Evolutionary conservation across 2,329 filamentous ascomycete species (phyloP).

Genomic region (Phaeosphaeria sp.): DNA sequence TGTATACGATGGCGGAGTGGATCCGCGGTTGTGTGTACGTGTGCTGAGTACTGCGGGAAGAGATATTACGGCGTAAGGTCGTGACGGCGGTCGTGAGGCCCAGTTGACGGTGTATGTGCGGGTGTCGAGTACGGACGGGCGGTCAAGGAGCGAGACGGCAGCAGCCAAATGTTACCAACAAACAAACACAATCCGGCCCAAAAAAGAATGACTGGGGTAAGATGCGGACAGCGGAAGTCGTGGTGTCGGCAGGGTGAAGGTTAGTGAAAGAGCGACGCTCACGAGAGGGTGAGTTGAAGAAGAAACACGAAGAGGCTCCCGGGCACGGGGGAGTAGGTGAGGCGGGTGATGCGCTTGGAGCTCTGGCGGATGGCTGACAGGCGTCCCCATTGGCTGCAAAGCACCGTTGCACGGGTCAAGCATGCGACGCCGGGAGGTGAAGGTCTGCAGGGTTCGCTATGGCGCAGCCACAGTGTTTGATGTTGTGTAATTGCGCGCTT

Average conservation of each 20-base stretch:
- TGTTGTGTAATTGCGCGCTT: constrained; percentile 21
- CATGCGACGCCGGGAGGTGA: constrained; percentile 20
- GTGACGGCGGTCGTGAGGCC: constrained; percentile 39
- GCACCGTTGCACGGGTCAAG: constrained; percentile 30
- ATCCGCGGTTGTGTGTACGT: background rate
- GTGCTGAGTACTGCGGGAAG: background rate
- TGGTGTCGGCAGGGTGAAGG: constrained; percentile 20
- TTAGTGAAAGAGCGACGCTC: constrained; percentile 42
- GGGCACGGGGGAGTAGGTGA: constrained; percentile 43
- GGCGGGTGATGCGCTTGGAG: constrained; percentile 32
- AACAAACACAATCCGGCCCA: constrained; percentile 28
- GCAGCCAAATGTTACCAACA: constrained; percentile 18
- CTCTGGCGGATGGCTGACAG: constrained; percentile 29
- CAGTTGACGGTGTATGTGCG: constrained; percentile 14
- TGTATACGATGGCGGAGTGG: background rate
- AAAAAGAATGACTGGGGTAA: constrained; percentile 52
- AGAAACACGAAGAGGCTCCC: constrained; percentile 24
- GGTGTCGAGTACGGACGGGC: constrained; percentile 15
- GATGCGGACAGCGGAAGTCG: constrained; percentile 33
- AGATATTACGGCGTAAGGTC: constrained; percentile 45
- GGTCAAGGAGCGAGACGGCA: constrained; percentile 23
- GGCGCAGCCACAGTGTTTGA: constrained; percentile 37
- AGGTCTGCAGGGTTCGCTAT: constrained; percentile 12
- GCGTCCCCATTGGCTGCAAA: constrained; percentile 24
- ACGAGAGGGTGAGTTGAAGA: constrained; percentile 42